Base-by-base conservation (phyloP, 495 filamentous ascomycete genomes). In the Neurospora sp. region DNA sequence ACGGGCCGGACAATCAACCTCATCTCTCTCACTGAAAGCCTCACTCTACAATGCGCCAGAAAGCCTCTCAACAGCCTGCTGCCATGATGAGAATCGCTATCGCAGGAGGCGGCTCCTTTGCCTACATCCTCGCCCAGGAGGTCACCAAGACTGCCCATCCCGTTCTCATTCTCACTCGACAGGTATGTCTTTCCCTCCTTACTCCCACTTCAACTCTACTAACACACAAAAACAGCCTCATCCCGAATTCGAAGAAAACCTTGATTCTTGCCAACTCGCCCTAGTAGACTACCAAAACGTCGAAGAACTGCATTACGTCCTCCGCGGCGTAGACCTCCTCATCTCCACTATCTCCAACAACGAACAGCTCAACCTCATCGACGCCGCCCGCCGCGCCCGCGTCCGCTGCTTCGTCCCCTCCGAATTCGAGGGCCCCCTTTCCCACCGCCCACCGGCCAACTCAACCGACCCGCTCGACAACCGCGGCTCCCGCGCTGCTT, bases 401-500 rank as follows among this genome's bases (percentile, higher is more conserved):
- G 91, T 93, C 10, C 85, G 86, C 35, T 85, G 89, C 27, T 93
- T 93, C 77, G 89, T 90, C 18, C 91, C 91, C 14, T 91, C 91
- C 3, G 91, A 93, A 75, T 94, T 93, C 71, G 91, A 93, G 81
- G 91, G 91, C 3, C 84, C 78, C 75, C 78, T 79, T 69, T 79
- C 41, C 76, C 84, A 79, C 80, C 85, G 80, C 70, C 27, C 27
- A 18, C 84, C 80, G 1, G 79, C 85, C 61, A 83, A 88, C 74
- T 35, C 14, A 0, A 35, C 22, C 5, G 89, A 90, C 42, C 89
- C 89, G 6, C 85, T 87, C 73, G 82, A 87, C 42, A 66, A 66
- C 7, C 83, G 80, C 68, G 81, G 78, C 38, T 85, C 81, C 3
- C 81, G 79, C 39, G 81, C 81, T 10, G 89, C 89, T 1, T 83